Percentiles rank a stretch among this genome's conserved stretches.
Conservation (phyloP, 176 grass and related monocot genomes). For the Alopecurus myosuroides region DNA sequence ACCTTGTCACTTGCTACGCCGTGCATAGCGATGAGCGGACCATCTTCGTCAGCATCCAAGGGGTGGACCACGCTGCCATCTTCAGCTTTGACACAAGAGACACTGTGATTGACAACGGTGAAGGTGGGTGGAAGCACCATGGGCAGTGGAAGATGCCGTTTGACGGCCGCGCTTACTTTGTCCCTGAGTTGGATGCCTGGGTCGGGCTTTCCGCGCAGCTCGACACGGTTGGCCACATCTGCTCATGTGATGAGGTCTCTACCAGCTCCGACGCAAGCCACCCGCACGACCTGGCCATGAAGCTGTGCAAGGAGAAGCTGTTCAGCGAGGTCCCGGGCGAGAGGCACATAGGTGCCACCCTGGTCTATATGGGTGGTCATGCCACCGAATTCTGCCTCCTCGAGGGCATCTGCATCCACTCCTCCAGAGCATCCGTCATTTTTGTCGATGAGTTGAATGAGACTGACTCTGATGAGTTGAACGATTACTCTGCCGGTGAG, state of each 20-base stretch:
- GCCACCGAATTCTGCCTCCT: not conserved
- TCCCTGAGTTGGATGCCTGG: not conserved
- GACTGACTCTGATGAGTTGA: not conserved
- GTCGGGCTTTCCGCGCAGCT: not conserved
- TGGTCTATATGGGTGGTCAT: not conserved
- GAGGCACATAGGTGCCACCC: not conserved
- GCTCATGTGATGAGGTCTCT: not conserved
- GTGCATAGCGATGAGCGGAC: not conserved
- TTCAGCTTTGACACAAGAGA: not conserved
- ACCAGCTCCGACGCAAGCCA: not conserved
- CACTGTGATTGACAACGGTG: not conserved
- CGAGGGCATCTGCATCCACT: not conserved
- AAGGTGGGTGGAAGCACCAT: not conserved
- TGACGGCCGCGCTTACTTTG: not conserved
- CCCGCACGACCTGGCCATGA: not conserved
- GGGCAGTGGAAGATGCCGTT: not conserved
- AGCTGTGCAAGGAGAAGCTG: not conserved
- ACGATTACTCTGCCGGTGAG: not conserved
- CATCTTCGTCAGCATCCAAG: not conserved
- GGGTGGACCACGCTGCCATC: not conserved
- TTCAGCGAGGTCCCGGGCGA: not conserved
- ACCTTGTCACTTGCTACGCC: not conserved
- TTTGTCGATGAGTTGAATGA: not conserved
- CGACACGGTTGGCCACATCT: not conserved
- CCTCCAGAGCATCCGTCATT: not conserved